Conservation (phyloP, 1,139 yeast genomes). For the Saccharomyces hybrid region DNA sequence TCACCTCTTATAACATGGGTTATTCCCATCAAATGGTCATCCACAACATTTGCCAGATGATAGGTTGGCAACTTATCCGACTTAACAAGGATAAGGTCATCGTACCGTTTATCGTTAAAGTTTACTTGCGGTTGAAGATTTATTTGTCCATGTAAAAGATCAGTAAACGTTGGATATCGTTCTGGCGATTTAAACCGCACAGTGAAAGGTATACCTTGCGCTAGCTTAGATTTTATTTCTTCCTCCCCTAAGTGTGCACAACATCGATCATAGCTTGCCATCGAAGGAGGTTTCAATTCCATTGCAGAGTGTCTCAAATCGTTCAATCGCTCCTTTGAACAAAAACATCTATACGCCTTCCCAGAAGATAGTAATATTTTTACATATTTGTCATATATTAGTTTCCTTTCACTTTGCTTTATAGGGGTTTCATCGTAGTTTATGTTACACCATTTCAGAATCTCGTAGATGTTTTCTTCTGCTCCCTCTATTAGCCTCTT, state of each 20-base stretch:
- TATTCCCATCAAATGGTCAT: conserved; percentile 85
- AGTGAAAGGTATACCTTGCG: conserved; percentile 38
- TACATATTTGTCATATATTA: conserved; percentile 55
- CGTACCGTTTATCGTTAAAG: conserved; percentile 62
- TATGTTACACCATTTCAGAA: conserved; percentile 72
- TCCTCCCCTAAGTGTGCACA: conserved; percentile 45
- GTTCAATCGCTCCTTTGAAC: conserved; percentile 72
- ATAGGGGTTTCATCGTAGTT: conserved; percentile 80
- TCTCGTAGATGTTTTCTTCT: conserved; percentile 68
- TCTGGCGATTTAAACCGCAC: conserved; percentile 66
- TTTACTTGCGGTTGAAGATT: conserved; percentile 78
- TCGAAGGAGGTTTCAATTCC: conserved; percentile 74
- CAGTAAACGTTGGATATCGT: conserved; percentile 56
- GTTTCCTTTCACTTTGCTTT: conserved; percentile 71
- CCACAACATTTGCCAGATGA: conserved; percentile 92
- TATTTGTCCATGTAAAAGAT: conserved; percentile 68
- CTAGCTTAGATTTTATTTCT: conserved; percentile 35
- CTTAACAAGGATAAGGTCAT: conserved; percentile 82
- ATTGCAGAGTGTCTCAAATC: conserved; percentile 65
- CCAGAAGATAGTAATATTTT: conserved; percentile 53
- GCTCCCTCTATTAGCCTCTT: conserved; percentile 73
- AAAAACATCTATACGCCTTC: conserved; percentile 77
- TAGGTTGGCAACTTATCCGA: conserved; percentile 94
- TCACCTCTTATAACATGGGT: conserved; percentile 96
- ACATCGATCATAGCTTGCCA: conserved; percentile 84